Evolutionary conservation across 2,329 filamentous ascomycete species (phyloP).

Genomic region (Colletotrichum melonis): DNA sequence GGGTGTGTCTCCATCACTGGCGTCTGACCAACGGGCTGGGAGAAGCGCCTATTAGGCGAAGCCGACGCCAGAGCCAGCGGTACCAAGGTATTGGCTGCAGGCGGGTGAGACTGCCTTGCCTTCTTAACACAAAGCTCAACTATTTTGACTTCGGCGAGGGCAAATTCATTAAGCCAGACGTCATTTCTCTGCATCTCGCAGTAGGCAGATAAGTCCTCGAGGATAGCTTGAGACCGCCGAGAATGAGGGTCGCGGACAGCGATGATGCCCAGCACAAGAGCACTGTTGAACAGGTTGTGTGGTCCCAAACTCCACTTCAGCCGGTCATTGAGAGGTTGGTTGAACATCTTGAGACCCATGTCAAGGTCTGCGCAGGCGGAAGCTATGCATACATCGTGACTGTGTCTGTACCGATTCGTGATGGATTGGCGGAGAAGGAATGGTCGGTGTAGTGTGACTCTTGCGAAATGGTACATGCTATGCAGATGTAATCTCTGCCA

Average conservation of each 20-base stretch:
- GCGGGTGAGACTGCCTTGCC: slow-evolving; percentile 29
- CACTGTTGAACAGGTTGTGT: slow-evolving; percentile 55
- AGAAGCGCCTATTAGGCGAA: not conserved
- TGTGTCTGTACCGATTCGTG: slow-evolving; percentile 51
- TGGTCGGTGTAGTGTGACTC: slow-evolving; percentile 52
- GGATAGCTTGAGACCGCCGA: slow-evolving; percentile 43
- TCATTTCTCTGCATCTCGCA: slow-evolving; percentile 54
- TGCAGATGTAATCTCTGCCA: slow-evolving; percentile 54
- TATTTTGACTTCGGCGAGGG: slow-evolving; percentile 53
- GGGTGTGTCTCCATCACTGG: slow-evolving; percentile 3
- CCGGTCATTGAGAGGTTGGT: slow-evolving; percentile 45
- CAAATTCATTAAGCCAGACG: slow-evolving; percentile 53
- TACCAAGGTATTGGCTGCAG: not conserved
- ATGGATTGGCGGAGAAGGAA: slow-evolving; percentile 53
- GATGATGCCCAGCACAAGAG: slow-evolving; percentile 48
- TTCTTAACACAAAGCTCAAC: slow-evolving; percentile 52
- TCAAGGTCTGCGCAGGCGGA: slow-evolving; percentile 54
- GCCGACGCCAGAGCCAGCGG: slow-evolving; percentile 4
- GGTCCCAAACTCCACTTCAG: slow-evolving; percentile 48
- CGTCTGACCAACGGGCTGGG: not conserved
- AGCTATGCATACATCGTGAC: slow-evolving; percentile 52
- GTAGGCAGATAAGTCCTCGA: slow-evolving; percentile 52
- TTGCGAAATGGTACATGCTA: slow-evolving; percentile 51
- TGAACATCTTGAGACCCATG: slow-evolving; percentile 47
- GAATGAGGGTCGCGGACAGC: slow-evolving; percentile 45